Percentiles rank a stretch among this genome's conserved stretches.
phyloP scores from a whole-genome alignment of 169 alveolate genomes.

The Cryptosporidium muris region DNA sequence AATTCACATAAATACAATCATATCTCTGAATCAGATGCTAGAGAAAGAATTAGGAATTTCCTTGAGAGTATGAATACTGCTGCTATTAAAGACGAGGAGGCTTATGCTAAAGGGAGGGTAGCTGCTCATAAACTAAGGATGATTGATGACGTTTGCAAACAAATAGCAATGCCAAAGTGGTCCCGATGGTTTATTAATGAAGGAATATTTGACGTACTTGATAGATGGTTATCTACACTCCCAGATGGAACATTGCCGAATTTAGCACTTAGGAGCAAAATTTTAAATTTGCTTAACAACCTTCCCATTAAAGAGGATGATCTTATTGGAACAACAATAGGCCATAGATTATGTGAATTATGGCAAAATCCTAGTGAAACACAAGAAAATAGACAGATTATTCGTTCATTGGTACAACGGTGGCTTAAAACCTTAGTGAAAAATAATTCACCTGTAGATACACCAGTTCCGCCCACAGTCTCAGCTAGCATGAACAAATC shows the following conservation, averaged over 20 bases:
- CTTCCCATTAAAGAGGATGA: conserved; percentile 82
- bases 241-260: conserved; percentile 85
- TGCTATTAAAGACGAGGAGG: conserved; percentile 26
- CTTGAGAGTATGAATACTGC: conserved; percentile 52
- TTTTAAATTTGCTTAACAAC: conserved; percentile 78
- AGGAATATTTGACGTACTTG: conserved; percentile 83
- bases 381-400: conserved; percentile 80
- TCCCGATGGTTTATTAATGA: conserved; percentile 82
- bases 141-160: conserved; percentile 79
- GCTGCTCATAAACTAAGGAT: conserved; percentile 83
- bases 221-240: conserved; percentile 81
- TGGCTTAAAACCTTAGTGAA: conserved; percentile 83
- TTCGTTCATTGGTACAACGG: conserved; percentile 81
- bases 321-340: conserved; percentile 82
- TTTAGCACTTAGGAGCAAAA: conserved; percentile 80
- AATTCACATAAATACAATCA: neutral
- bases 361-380: conserved; percentile 85
- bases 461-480: neutral
- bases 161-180: conserved; percentile 82
- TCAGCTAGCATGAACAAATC: neutral
- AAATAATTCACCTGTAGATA: neutral
- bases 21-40: conserved; percentile 32
- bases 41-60: conserved; percentile 31
- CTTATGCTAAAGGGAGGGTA: conserved; percentile 77
- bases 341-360: conserved; percentile 79